phyloP scores from a whole-genome alignment of 2,329 filamentous ascomycete genomes.

The Escovopsis sp. region DNA sequence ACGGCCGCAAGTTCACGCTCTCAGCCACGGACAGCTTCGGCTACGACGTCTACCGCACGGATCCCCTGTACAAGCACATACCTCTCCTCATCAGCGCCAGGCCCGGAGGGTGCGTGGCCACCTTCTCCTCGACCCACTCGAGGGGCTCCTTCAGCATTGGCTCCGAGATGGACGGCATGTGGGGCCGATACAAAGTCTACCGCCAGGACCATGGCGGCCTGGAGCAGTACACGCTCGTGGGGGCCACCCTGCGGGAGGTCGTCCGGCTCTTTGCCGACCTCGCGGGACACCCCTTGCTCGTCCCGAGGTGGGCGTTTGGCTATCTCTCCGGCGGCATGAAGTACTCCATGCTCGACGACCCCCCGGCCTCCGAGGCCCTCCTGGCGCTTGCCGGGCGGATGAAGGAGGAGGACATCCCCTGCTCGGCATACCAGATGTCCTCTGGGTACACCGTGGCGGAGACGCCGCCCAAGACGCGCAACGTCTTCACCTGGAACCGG shows the following conservation, averaged over 20 bases:
- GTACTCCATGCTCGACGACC: constrained; percentile 35
- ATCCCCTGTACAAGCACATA: constrained; percentile 64
- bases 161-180: constrained; percentile 61
- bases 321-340: constrained; percentile 53
- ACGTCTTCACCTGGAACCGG: constrained; percentile 52
- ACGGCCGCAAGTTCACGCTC: constrained; percentile 48
- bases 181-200: constrained; percentile 62
- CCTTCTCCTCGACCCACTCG: constrained; percentile 53
- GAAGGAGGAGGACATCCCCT: constrained; percentile 51
- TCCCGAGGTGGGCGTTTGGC: constrained; percentile 58
- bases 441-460: constrained; percentile 59
- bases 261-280: constrained; percentile 52
- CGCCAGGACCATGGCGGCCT: constrained; percentile 58
- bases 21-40: constrained; percentile 60
- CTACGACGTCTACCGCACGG: constrained; percentile 55
- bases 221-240: constrained; percentile 56
- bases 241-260: constrained; percentile 50
- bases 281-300: constrained; percentile 51
- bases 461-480: constrained; percentile 51
- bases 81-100: constrained; percentile 57
- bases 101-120: constrained; percentile 46
- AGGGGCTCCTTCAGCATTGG: constrained; percentile 52
- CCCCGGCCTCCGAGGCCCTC: constrained; percentile 41
- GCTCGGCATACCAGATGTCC: constrained; percentile 58
- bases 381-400: constrained; percentile 47